Evolutionary conservation across 257 asterid species (phyloP).

Genomic region (Anisodus acutangulus): DNA sequence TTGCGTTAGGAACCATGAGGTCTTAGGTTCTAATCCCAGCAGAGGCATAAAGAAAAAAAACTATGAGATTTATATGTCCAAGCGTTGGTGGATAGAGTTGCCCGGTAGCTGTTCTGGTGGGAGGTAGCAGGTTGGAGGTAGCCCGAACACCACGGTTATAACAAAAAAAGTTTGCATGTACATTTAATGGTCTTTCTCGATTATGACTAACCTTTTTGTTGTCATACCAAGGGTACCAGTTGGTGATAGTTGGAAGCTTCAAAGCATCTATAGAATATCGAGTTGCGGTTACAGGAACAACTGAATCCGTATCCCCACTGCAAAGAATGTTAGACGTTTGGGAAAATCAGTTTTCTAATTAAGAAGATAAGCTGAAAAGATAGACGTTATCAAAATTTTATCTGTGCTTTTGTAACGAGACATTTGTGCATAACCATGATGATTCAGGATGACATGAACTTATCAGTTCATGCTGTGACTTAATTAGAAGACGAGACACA

Average conservation of each 20-base stretch:
- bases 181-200: neutral
- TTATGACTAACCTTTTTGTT: slow-evolving; percentile 58
- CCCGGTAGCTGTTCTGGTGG: no score
- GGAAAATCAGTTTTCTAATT: slow-evolving; percentile 21
- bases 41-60: no score
- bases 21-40: no score
- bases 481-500: neutral
- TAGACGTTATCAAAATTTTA: neutral
- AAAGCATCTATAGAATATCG: slow-evolving; percentile 93
- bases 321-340: neutral
- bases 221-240: slow-evolving; percentile 97
- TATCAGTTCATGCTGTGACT: neutral
- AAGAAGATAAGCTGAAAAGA: neutral
- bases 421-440: neutral
- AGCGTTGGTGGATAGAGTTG: no score
- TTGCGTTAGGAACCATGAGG: neutral
- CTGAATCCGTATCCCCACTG: slow-evolving; percentile 97
- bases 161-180: neutral
- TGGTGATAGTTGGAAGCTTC: slow-evolving; percentile 75
- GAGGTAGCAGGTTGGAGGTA: no score
- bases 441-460: neutral
- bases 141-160: no score
- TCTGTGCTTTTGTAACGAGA: neutral
- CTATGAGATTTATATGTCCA: no score
- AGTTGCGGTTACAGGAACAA: slow-evolving; percentile 93